A percentile compares a stretch with the other conserved stretches of the same genome.
phyloP scores from a whole-genome alignment of 345 rosid species.

The Noccaea bulbosa region DNA sequence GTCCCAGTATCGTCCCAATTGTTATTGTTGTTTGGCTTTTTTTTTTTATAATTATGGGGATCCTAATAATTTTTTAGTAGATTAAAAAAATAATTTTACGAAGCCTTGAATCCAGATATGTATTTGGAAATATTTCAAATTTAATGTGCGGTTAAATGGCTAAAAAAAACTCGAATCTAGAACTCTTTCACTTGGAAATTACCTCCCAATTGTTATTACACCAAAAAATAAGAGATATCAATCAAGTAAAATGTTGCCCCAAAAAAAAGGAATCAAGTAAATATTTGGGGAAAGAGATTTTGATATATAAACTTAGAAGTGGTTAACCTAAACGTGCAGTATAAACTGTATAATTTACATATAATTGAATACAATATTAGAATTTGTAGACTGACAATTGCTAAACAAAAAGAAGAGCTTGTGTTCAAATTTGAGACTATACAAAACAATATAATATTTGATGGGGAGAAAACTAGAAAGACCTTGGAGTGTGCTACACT shows the following conservation, averaged over 20 bases:
- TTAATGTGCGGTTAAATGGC: no score
- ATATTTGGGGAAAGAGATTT: neutral
- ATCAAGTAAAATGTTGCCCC: no score
- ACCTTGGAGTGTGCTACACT: constrained; percentile 26
- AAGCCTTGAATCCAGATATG: no score
- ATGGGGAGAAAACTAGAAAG: neutral
- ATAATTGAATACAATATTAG: neutral
- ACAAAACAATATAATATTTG: neutral
- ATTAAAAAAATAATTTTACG: no score
- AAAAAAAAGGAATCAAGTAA: neutral
- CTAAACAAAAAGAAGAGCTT: neutral
- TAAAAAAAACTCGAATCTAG: no score
- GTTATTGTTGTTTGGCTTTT: no score
- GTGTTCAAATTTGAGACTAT: neutral
- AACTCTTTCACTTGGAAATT: no score
- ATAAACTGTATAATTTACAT: neutral
- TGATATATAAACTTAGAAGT: constrained; percentile 6
- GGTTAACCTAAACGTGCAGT: constrained; percentile 32
- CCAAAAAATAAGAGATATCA: no score
- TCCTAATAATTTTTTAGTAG: no score
- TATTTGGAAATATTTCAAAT: no score
- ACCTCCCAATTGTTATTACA: constrained; percentile 15
- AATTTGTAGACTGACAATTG: constrained; percentile 6
- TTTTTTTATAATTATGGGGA: no score
- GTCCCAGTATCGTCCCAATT: no score